phyloP scores from a whole-genome alignment of 140 eudicot genomes.

The Stevia rebaudiana region DNA sequence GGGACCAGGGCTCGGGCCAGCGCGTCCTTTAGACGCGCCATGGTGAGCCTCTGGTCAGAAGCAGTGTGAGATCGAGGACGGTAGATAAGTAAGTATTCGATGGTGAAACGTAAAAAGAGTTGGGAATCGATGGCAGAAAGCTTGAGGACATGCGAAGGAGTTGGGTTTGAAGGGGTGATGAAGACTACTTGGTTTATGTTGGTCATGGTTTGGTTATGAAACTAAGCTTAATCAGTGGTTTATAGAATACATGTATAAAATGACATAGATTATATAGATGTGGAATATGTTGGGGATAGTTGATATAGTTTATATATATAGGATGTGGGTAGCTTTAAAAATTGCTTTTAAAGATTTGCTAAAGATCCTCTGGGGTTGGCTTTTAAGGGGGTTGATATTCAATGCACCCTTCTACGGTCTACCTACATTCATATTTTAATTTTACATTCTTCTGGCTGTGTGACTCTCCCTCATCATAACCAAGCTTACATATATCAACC shows the following conservation, averaged over 20 bases:
- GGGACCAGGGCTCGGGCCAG: conserved; percentile 61
- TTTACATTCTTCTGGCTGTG: too few species aligned
- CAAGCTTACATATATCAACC: too few species aligned
- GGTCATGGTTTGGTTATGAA: conserved; percentile 21
- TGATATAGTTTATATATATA: conserved; percentile 4
- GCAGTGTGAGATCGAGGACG: conserved; percentile 6
- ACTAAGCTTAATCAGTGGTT: conserved; percentile 19
- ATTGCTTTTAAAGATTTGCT: conserved; percentile 27
- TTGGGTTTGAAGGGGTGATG: conserved; percentile 55
- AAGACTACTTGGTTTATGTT: conserved; percentile 46
- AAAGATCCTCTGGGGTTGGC: conserved; percentile 28
- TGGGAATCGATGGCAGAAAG: conserved; percentile 80
- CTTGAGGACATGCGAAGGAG: conserved; percentile 47
- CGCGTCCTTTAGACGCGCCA: conserved; percentile 46
- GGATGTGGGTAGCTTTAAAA: conserved; percentile 21
- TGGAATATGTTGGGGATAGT: too few species aligned
- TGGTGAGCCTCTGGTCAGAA: conserved; percentile 11
- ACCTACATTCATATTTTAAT: background rate
- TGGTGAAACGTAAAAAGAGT: conserved; percentile 57
- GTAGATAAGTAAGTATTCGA: conserved; percentile 63
- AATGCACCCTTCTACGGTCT: background rate
- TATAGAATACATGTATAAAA: background rate
- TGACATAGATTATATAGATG: too few species aligned
- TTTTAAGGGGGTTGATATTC: conserved; percentile 22
- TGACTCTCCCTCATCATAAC: too few species aligned